Evolutionary conservation across 2,329 filamentous ascomycete species (phyloP).

Genomic region (Tolypocladium tropicale): DNA sequence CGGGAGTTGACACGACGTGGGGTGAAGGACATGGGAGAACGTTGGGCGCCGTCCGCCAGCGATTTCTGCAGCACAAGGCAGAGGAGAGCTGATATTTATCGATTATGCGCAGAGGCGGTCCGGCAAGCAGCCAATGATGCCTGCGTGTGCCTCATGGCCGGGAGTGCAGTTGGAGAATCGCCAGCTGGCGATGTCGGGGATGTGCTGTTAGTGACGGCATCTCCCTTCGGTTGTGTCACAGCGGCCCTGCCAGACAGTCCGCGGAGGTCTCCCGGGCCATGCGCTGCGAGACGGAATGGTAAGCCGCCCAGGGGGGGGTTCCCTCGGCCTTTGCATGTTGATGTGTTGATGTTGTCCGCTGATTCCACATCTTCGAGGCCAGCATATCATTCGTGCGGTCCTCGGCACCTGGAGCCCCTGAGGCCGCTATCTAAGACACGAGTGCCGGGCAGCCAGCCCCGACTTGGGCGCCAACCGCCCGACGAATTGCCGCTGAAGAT

Average conservation of each 20-base stretch:
- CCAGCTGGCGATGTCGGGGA: neutral
- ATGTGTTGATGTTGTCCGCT: neutral
- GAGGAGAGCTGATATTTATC: neutral
- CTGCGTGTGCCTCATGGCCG: too few relatives aligned
- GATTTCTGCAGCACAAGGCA: neutral
- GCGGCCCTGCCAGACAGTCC: neutral
- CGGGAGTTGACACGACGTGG: neutral
- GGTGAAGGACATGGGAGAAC: neutral
- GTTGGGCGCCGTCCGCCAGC: neutral
- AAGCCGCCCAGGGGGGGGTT: neutral
- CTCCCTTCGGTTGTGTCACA: neutral
- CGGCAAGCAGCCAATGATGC: neutral
- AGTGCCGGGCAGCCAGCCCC: neutral
- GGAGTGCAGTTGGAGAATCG: neutral
- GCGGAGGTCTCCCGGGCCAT: neutral
- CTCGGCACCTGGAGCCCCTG: neutral
- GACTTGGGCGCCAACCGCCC: neutral
- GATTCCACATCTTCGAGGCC: neutral
- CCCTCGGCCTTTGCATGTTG: neutral
- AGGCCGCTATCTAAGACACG: neutral
- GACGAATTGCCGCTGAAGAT: too few relatives aligned
- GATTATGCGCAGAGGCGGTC: neutral
- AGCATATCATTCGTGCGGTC: neutral
- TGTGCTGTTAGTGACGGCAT: neutral
- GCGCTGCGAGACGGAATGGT: neutral